Percentiles rank a stretch among this genome's conserved stretches.
These are phyloP conservation scores for Penicillium tannophilum DNA, from an alignment of 495 filamentous ascomycete genomes.

Conservation along the genomic window DNA sequence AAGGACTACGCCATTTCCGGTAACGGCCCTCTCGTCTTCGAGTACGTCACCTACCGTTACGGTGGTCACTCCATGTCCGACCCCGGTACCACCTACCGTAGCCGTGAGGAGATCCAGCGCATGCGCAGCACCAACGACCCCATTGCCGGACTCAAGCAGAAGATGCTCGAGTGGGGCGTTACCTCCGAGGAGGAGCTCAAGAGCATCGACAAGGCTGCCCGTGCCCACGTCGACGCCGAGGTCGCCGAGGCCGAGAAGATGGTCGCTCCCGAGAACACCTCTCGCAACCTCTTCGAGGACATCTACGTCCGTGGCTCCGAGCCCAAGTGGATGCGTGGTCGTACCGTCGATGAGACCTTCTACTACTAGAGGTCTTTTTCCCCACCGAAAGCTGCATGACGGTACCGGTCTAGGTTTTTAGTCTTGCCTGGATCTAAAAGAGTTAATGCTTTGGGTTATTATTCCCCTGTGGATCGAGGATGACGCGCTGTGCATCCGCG, in stretches of 20 bases:
- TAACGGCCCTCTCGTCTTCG: conserved; percentile 91
- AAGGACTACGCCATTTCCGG: conserved; percentile 79
- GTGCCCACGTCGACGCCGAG: conserved; percentile 82
- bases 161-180: conserved; percentile 93
- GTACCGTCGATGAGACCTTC: conserved; percentile 90
- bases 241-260: conserved; percentile 88
- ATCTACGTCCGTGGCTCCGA: conserved; percentile 93
- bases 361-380: conserved; percentile 62
- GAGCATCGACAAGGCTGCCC: conserved; percentile 88
- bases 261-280: conserved; percentile 70
- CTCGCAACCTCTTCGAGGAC: conserved; percentile 89
- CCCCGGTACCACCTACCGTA: conserved; percentile 98
- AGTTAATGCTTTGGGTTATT: conserved; percentile 13
- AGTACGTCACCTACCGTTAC: conserved; percentile 99
- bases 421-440: conserved; percentile 13
- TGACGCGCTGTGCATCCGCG: conserved; percentile 16
- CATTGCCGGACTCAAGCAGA: conserved; percentile 96
- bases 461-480: conserved; percentile 6
- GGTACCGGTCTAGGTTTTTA: conserved; percentile 11
- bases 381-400: conserved; percentile 8
- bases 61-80: conserved; percentile 99
- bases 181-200: conserved; percentile 96
- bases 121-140: conserved; percentile 99
- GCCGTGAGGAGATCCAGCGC: conserved; percentile 97
- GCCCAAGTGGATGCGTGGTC: conserved; percentile 86